These are phyloP conservation scores for Blastobotrys chiropterorum DNA, from an alignment of 805 yeast species.

Conservation along the genomic window DNA sequence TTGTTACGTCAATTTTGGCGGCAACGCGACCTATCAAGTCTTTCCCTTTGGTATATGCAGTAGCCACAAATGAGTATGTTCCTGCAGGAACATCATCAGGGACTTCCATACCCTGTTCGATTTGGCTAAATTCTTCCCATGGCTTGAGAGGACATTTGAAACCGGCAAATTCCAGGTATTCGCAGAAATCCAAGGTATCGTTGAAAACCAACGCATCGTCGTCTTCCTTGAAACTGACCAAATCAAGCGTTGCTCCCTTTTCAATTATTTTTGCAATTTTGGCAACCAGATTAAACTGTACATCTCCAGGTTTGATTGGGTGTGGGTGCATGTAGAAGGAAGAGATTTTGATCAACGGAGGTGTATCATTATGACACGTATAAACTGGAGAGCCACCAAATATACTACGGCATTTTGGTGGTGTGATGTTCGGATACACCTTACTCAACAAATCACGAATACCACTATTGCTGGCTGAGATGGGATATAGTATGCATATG, in stretches of 20 bases:
- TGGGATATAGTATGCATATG: neutral
- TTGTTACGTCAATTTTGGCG: neutral
- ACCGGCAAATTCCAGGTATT: conserved; percentile 21
- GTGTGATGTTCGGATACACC: neutral
- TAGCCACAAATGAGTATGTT: conserved; percentile 26
- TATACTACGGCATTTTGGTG: neutral
- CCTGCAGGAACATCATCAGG: conserved; percentile 27
- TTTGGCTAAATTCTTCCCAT: conserved; percentile 7
- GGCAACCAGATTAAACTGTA: conserved; percentile 21
- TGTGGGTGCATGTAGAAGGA: conserved; percentile 22
- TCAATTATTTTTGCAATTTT: conserved; percentile 21
- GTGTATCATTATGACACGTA: conserved; percentile 17
- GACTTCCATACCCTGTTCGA: conserved; percentile 22
- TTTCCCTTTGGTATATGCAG: conserved; percentile 18
- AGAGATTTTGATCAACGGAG: conserved; percentile 21
- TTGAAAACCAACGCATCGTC: conserved; percentile 9
- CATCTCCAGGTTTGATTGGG: conserved; percentile 27
- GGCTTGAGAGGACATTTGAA: conserved; percentile 25
- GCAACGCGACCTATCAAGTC: neutral
- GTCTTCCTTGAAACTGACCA: conserved; percentile 18
- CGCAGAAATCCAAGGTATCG: conserved; percentile 24
- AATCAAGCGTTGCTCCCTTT: conserved; percentile 17
- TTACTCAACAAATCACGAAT: neutral
- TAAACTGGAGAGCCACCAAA: conserved; percentile 15
- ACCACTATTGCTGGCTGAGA: neutral